These are phyloP conservation scores for Rhodotorula sp. DNA, from an alignment of 1,284 basidiomycete genomes.

Conservation along the genomic window DNA sequence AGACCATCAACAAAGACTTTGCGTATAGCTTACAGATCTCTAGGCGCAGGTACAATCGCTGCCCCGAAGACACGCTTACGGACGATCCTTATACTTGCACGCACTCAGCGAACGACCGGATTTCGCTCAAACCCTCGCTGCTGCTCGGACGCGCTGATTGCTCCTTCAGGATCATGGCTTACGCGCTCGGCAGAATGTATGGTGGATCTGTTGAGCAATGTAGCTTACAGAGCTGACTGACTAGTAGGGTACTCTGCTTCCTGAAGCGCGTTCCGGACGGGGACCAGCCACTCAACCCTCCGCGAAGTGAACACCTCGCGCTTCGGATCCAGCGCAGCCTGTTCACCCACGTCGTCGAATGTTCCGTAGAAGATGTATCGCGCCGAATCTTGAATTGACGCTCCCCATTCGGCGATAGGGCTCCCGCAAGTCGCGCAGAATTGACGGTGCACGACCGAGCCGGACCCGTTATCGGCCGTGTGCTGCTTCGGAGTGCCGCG, in stretches of 20 bases:
- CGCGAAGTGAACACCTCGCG: slow-evolving; percentile 6
- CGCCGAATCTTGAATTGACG: neutral
- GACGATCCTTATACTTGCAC: no score
- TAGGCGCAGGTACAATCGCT: no score
- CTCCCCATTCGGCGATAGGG: neutral
- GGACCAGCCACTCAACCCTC: neutral
- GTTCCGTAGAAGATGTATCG: slow-evolving; percentile 6
- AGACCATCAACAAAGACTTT: no score
- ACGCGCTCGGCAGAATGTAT: no score
- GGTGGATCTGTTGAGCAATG: no score
- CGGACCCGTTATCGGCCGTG: slow-evolving; percentile 1
- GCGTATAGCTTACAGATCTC: no score
- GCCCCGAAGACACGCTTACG: no score
- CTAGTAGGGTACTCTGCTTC: neutral
- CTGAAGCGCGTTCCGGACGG: neutral
- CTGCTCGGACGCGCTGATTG: no score
- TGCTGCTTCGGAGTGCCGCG: neutral
- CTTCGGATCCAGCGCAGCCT: neutral
- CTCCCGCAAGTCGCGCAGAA: slow-evolving; percentile 5
- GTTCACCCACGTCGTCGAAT: neutral
- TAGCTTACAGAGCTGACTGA: no score
- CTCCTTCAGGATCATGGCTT: no score
- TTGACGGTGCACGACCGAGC: neutral
- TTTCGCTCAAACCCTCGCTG: no score
- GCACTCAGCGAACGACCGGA: no score